These are phyloP conservation scores for Symbiodinium pilosum DNA, from an alignment of 73 alveolate genomes.

Conservation along the genomic window DNA sequence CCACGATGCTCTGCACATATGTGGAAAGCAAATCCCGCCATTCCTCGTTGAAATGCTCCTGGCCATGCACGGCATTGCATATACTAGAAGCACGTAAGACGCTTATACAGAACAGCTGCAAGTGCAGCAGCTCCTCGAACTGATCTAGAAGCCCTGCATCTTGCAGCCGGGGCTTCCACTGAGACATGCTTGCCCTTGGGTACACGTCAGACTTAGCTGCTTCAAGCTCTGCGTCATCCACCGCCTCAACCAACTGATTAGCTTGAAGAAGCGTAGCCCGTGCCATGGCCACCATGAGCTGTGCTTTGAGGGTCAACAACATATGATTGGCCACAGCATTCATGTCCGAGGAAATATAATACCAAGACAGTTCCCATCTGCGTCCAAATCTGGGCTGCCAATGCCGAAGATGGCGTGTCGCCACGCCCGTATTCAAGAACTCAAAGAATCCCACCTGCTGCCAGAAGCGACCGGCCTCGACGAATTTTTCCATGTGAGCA, in stretches of 20 bases:
- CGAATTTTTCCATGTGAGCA: conserved; percentile 71
- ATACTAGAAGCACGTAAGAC: too few relatives aligned
- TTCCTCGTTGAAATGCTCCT: conserved; percentile 26
- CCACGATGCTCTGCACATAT: neutral
- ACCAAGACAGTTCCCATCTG: conserved; percentile 84
- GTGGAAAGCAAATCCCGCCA: neutral
- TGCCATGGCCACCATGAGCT: conserved; percentile 88
- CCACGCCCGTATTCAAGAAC: neutral
- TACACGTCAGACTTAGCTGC: conserved; percentile 50
- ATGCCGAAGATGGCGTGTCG: neutral
- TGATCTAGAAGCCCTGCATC: conserved; percentile 38
- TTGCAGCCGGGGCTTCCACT: conserved; percentile 42
- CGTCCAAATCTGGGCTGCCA: neutral
- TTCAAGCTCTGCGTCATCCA: conserved; percentile 4
- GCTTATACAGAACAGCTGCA: too few relatives aligned
- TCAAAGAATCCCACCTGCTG: conserved; percentile 65
- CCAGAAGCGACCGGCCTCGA: conserved; percentile 64
- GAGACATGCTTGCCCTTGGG: conserved; percentile 71
- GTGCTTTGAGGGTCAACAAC: conserved; percentile 51
- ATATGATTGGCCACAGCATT: conserved; percentile 73
- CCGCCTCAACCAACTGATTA: neutral
- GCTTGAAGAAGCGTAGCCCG: conserved; percentile 49
- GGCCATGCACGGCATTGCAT: too few relatives aligned
- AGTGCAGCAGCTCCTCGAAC: conserved; percentile 24
- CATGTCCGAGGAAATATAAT: conserved; percentile 62